Conservation (phyloP, 2,329 filamentous ascomycete species). For the Colletotrichum sidae region DNA sequence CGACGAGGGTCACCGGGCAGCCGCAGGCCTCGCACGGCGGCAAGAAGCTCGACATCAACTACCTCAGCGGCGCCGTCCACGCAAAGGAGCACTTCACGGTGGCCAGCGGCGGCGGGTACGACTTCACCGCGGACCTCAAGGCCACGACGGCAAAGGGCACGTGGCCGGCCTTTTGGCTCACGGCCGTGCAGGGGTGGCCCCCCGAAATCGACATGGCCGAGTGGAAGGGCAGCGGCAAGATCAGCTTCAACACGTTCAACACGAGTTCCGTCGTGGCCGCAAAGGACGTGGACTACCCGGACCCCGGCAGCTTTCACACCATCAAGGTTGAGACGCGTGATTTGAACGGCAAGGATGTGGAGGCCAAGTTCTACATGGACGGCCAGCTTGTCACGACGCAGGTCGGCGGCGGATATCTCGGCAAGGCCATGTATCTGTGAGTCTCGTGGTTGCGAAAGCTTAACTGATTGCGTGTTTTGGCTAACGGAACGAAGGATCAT, state of each 20-base stretch:
- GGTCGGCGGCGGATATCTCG: constrained; percentile 60
- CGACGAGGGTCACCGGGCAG: constrained; percentile 56
- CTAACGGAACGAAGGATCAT: constrained; percentile 50
- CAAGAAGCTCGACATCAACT: constrained; percentile 59
- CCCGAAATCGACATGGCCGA: constrained; percentile 71
- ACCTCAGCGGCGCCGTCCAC: constrained; percentile 60
- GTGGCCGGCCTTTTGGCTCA: constrained; percentile 71
- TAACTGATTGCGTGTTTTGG: background rate
- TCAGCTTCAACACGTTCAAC: constrained; percentile 68
- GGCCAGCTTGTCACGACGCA: constrained; percentile 61
- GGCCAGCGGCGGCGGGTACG: constrained; percentile 51
- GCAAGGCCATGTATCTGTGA: constrained; percentile 58
- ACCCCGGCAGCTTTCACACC: constrained; percentile 59
- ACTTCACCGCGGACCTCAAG: constrained; percentile 54
- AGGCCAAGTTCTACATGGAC: constrained; percentile 67
- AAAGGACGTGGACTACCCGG: constrained; percentile 60
- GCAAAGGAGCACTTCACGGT: constrained; percentile 55
- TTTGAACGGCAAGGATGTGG: constrained; percentile 62
- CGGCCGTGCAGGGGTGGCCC: constrained; percentile 65
- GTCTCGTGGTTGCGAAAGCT: constrained; percentile 26
- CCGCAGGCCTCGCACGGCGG: constrained; percentile 51
- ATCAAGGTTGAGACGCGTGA: constrained; percentile 64
- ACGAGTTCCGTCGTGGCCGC: constrained; percentile 59
- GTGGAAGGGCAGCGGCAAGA: constrained; percentile 69
- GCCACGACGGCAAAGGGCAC: constrained; percentile 57